Conservation (phyloP, 1,139 yeast genomes). For the Taiozyma sp. region DNA sequence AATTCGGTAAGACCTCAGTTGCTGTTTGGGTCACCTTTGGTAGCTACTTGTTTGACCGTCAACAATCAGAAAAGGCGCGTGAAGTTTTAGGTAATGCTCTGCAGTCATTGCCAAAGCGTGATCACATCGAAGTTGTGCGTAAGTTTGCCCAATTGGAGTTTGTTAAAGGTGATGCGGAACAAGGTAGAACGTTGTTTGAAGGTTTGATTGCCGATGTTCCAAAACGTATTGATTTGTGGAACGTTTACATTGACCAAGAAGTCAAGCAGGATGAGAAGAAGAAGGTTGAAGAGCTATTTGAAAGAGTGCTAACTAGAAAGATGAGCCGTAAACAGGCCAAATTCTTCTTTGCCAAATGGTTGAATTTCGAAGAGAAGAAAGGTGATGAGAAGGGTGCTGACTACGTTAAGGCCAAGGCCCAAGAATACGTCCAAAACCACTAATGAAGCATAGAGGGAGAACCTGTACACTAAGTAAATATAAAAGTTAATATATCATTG, state of each 20-base stretch:
- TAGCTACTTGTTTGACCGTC: constrained; percentile 60
- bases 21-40: constrained; percentile 80
- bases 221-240: constrained; percentile 91
- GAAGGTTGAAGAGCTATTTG: constrained; percentile 73
- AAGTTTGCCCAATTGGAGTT: constrained; percentile 90
- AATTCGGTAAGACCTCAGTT: constrained; percentile 64
- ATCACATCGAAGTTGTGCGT: constrained; percentile 75
- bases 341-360: constrained; percentile 93
- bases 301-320: constrained; percentile 66
- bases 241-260: constrained; percentile 90
- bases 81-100: constrained; percentile 68
- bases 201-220: constrained; percentile 89
- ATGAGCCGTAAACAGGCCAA: constrained; percentile 89
- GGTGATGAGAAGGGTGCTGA: constrained; percentile 70
- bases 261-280: constrained; percentile 56
- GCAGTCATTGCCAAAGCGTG: constrained; percentile 64
- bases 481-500: neutral
- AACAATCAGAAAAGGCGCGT: constrained; percentile 54
- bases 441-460: constrained; percentile 1
- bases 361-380: constrained; percentile 63
- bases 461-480: constrained; percentile 4
- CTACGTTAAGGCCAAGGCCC: constrained; percentile 88
- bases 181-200: constrained; percentile 91
- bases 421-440: constrained; percentile 51
- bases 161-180: constrained; percentile 82